phyloP scores from a whole-genome alignment of 345 rosid genomes.

The Abelmoschus esculentus region DNA sequence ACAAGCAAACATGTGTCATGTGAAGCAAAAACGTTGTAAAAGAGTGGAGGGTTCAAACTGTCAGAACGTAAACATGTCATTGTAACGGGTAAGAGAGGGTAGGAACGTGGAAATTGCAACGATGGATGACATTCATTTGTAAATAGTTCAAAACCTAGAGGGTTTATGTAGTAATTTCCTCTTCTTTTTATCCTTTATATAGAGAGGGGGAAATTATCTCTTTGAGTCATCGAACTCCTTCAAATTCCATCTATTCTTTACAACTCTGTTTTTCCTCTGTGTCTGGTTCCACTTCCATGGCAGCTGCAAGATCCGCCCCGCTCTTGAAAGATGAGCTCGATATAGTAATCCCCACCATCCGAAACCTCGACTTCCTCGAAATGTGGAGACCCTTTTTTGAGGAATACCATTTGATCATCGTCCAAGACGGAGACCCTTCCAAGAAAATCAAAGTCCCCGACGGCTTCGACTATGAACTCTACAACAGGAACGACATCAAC shows the following conservation, averaged over 20 bases:
- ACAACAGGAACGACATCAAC: conserved; percentile 27
- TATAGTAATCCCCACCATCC: conserved; percentile 28
- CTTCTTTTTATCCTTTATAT: background rate
- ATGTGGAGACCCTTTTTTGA: conserved; percentile 34
- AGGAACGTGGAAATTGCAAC: conserved; percentile 6
- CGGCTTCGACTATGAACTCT: conserved; percentile 28
- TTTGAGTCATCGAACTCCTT: background rate
- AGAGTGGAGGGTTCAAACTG: background rate
- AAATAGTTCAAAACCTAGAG: background rate
- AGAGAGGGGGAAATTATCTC: background rate
- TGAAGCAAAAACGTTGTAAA: background rate
- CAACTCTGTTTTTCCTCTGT: background rate
- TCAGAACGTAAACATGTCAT: background rate
- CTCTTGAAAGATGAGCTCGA: conserved; percentile 26
- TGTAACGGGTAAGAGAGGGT: background rate
- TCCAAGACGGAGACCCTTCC: conserved; percentile 31
- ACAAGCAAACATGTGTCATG: background rate
- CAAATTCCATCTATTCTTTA: background rate
- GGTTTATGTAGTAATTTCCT: background rate
- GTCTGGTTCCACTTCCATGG: background rate
- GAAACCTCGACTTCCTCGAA: conserved; percentile 30
- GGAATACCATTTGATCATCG: conserved; percentile 32
- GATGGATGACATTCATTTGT: background rate
- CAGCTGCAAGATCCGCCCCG: background rate
- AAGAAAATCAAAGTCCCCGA: conserved; percentile 26